These are phyloP conservation scores for Russula sp. DNA, from an alignment of 768 basidiomycete species.

Conservation along the genomic window DNA sequence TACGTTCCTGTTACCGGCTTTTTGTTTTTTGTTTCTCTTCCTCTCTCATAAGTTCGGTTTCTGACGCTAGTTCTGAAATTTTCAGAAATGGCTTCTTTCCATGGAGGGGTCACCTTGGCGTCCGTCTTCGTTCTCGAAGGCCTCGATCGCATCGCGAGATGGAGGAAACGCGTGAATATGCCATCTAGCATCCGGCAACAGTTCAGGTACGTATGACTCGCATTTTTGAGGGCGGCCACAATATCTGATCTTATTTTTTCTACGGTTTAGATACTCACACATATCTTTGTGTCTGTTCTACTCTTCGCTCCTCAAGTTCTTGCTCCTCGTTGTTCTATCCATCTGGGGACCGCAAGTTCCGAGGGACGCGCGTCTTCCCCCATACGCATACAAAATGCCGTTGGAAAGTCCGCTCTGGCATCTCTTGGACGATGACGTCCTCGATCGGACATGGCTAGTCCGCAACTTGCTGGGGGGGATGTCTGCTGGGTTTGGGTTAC, in stretches of 20 bases:
- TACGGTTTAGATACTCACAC: constrained; percentile 54
- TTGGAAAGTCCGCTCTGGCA: constrained; percentile 44
- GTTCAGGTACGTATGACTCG: constrained; percentile 14
- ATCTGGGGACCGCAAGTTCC: constrained; percentile 63
- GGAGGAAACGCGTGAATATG: constrained; percentile 26
- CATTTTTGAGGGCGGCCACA: not conserved
- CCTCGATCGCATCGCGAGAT: constrained; percentile 39
- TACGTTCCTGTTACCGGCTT: constrained; percentile 32
- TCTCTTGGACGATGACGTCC: constrained; percentile 64
- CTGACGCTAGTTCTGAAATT: not conserved
- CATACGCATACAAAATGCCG: constrained; percentile 33
- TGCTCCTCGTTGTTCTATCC: constrained; percentile 76
- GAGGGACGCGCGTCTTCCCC: constrained; percentile 19
- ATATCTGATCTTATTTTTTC: not conserved
- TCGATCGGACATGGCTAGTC: constrained; percentile 82
- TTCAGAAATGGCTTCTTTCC: constrained; percentile 74
- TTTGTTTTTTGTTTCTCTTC: not conserved
- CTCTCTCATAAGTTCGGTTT: not conserved
- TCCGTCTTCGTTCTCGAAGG: constrained; percentile 52
- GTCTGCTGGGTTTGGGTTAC: constrained; percentile 81
- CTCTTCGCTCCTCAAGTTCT: constrained; percentile 80
- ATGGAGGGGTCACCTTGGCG: constrained; percentile 58
- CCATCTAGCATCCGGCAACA: constrained; percentile 25
- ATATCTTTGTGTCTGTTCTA: constrained; percentile 79
- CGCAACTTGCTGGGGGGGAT: constrained; percentile 82